Percentiles rank a stretch among this genome's conserved stretches.
phyloP scores from a whole-genome alignment of 108 stramenopile genomes.

The Cylindrotheca fusiformis region DNA sequence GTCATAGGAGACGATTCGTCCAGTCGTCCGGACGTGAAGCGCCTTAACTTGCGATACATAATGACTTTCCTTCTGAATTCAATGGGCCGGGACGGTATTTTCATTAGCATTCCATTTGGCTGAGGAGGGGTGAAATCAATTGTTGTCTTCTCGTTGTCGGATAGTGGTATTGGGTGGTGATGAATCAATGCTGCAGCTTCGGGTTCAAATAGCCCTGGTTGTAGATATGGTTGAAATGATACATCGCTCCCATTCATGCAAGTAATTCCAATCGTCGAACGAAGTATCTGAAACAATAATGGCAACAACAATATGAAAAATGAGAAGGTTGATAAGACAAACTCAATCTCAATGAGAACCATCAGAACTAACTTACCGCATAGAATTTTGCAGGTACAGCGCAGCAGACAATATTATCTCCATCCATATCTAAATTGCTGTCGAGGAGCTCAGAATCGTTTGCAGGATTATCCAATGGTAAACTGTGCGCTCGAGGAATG shows the following conservation, averaged over 20 bases:
- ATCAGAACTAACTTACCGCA: slow-evolving; percentile 30
- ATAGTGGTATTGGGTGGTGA: slow-evolving; percentile 36
- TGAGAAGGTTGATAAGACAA: background rate
- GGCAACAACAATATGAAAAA: background rate
- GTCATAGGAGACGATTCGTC: slow-evolving; percentile 35
- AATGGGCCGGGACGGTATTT: slow-evolving; percentile 40
- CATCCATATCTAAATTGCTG: slow-evolving; percentile 17
- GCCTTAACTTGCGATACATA: slow-evolving; percentile 3
- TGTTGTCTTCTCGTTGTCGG: background rate
- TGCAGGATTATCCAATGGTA: slow-evolving; percentile 9
- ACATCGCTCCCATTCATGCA: slow-evolving; percentile 60
- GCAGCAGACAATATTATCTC: slow-evolving; percentile 31
- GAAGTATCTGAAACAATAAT: slow-evolving; percentile 42
- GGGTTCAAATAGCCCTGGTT: background rate
- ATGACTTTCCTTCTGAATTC: slow-evolving; percentile 68
- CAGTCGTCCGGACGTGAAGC: slow-evolving; percentile 2
- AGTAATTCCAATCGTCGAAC: slow-evolving; percentile 56
- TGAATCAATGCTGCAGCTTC: slow-evolving; percentile 21
- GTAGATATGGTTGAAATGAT: slow-evolving; percentile 48
- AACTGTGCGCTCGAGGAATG: slow-evolving; percentile 10
- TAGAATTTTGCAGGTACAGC: slow-evolving; percentile 60
- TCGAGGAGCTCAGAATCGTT: background rate
- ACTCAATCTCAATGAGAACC: slow-evolving; percentile 4
- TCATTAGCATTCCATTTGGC: background rate
- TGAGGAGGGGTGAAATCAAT: background rate